Conservation (phyloP, 2,329 filamentous ascomycete genomes). For the Beauveria sp. region DNA sequence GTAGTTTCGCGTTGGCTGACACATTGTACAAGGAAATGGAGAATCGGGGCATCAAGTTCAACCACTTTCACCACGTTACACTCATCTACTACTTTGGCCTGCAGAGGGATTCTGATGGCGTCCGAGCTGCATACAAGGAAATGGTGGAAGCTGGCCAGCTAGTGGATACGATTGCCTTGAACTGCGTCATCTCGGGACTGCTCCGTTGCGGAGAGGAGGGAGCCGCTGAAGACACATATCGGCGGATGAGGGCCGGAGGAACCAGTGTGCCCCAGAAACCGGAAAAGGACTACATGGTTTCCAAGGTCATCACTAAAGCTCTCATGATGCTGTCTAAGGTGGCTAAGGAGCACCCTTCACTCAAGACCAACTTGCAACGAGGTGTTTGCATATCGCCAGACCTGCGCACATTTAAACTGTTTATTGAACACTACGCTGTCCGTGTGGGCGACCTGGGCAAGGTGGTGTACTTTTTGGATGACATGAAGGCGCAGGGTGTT, state of each 20-base stretch:
- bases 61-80: constrained; percentile 74
- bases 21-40: constrained; percentile 79
- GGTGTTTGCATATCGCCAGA: constrained; percentile 63
- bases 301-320: constrained; percentile 44
- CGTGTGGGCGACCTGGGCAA: constrained; percentile 63
- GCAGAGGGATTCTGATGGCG: constrained; percentile 61
- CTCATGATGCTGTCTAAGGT: constrained; percentile 52
- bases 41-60: constrained; percentile 56
- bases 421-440: constrained; percentile 67
- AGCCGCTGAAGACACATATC: constrained; percentile 74
- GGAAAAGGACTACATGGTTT: constrained; percentile 37
- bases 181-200: constrained; percentile 75
- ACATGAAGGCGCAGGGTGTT: constrained; percentile 67
- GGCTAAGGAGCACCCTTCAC: constrained; percentile 45
- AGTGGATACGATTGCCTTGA: constrained; percentile 79
- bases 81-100: constrained; percentile 80
- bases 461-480: constrained; percentile 63
- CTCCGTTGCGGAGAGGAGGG: constrained; percentile 67
- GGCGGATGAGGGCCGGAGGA: constrained; percentile 68
- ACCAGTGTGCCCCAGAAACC: constrained; percentile 31
- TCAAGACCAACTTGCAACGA: constrained; percentile 50
- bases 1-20: constrained; percentile 76
- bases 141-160: constrained; percentile 82
- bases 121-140: constrained; percentile 70
- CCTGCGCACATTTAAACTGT: constrained; percentile 68